Base-by-base conservation (phyloP, 2,329 filamentous ascomycete genomes). In the Fusarium euwallaceae region DNA sequence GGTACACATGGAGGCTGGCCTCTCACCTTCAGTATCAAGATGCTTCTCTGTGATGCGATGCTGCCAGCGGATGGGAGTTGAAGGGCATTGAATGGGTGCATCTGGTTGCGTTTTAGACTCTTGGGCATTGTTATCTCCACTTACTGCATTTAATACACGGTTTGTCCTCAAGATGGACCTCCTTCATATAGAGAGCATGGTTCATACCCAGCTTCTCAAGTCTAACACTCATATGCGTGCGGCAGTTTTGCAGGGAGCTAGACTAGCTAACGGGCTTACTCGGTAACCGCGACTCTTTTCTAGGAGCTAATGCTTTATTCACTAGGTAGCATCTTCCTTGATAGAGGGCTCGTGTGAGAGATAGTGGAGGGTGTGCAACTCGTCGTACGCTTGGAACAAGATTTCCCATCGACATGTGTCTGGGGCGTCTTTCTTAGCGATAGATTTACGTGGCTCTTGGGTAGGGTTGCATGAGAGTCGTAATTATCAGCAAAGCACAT, bases 1-100 rank as follows among this genome's bases (percentile, higher is more conserved):
- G 80, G 73, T 79, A 78, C 51, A 70, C 77, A 37, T 78, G 83
- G 65, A 76, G 81, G 29, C 5, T 78, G 16, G 74, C 76, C 17
- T 78, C 78, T 32, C 72, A 64, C 10, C 56, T 80, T 4, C 67
- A 72, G 29, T 76, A 12, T 8, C 7, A 32, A 32, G 61, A 75
- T 8, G 45, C 34, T 24, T 70, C 69, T 24, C 4, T 56, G 14
- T 70, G 22, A 41, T 10, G n/a, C 22, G 11, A 27, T 16, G 14
- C 24, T 29, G n/a, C n/a, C n/a, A n/a, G n/a, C n/a, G 41, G 22
- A 20, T 12, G n/a, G 14, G 45, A 29, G 16, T 17, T 51, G 24
- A 29, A 29, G 16, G 6, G 24, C 6, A 51, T 51, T 3, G 17
- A 11, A n/a, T n/a, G 17, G 5, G 9, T n/a, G 5, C 12, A 51